Evolutionary conservation across 2,329 filamentous ascomycete genomes (phyloP).

Genomic region (Grosmannia serpens): DNA sequence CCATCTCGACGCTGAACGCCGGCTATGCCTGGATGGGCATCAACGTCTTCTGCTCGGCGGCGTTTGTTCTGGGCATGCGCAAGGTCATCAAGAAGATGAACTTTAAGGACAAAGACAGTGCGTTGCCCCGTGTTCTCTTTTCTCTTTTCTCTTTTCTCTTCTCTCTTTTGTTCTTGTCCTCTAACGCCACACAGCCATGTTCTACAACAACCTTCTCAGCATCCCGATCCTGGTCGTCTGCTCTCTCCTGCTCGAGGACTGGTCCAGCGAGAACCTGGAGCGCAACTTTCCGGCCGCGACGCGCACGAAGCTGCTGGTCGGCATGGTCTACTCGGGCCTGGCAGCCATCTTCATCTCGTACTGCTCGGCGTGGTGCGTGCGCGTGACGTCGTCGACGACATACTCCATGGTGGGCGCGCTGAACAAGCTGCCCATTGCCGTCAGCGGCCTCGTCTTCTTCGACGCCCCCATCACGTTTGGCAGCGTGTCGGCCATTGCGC

Average conservation of each 20-base stretch:
- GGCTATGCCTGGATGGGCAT: slow-evolving; percentile 97
- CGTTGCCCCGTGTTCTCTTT: slow-evolving; percentile 29
- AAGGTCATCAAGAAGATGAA: slow-evolving; percentile 99
- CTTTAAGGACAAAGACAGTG: slow-evolving; percentile 99
- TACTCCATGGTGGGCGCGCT: slow-evolving; percentile 98
- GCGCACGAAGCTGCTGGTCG: slow-evolving; percentile 67
- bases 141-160: background rate
- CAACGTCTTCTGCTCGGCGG: slow-evolving; percentile 90
- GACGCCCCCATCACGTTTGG: slow-evolving; percentile 85
- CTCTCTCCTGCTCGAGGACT: slow-evolving; percentile 80
- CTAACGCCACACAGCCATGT: slow-evolving; percentile 65
- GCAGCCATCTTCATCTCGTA: slow-evolving; percentile 98
- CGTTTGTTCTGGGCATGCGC: slow-evolving; percentile 85
- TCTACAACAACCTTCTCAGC: slow-evolving; percentile 97
- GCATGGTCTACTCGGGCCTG: slow-evolving; percentile 90
- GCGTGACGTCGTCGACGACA: slow-evolving; percentile 91
- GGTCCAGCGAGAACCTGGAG: slow-evolving; percentile 72
- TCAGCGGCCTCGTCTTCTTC: slow-evolving; percentile 92
- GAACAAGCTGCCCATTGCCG: slow-evolving; percentile 93
- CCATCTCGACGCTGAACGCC: slow-evolving; percentile 81
- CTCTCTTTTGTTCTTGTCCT: no score
- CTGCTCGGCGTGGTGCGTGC: slow-evolving; percentile 97
- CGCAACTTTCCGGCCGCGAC: slow-evolving; percentile 80
- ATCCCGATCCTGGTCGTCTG: slow-evolving; percentile 80
- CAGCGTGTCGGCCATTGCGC: slow-evolving; percentile 78